These are phyloP conservation scores for Talaromyces proteolyticus DNA, from an alignment of 495 filamentous ascomycete species.

Conservation along the genomic window DNA sequence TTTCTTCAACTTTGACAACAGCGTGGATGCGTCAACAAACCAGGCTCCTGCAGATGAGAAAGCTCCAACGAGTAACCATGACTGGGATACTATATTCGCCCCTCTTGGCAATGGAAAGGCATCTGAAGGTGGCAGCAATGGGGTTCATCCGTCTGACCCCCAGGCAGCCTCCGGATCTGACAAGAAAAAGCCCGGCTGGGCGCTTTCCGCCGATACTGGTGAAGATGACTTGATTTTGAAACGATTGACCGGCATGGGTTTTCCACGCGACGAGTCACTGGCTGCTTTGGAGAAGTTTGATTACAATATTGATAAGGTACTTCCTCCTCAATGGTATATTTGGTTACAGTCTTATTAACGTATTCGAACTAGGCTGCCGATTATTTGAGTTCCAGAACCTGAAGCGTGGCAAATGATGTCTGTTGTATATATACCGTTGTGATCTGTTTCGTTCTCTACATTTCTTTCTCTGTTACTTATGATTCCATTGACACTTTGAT, in stretches of 20 bases:
- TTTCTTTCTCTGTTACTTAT: background rate
- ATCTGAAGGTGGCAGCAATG: slow-evolving; percentile 6
- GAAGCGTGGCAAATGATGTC: slow-evolving; percentile 4
- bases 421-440: background rate
- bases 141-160: background rate
- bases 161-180: slow-evolving; percentile 9
- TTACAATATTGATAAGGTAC: slow-evolving; percentile 91
- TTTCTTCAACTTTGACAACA: slow-evolving; percentile 43
- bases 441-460: background rate
- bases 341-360: background rate
- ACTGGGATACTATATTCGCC: slow-evolving; percentile 95
- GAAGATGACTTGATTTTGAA: slow-evolving; percentile 91
- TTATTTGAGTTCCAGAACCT: slow-evolving; percentile 31
- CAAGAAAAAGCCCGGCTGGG: slow-evolving; percentile 52
- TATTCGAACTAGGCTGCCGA: slow-evolving; percentile 28
- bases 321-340: slow-evolving; percentile 17
- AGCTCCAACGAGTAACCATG: slow-evolving; percentile 46
- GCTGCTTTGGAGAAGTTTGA: slow-evolving; percentile 88
- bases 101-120: slow-evolving; percentile 56
- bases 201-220: slow-evolving; percentile 65
- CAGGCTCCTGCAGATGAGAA: slow-evolving; percentile 7
- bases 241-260: slow-evolving; percentile 88
- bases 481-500: background rate
- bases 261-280: slow-evolving; percentile 70
- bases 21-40: slow-evolving; percentile 22